phyloP scores from a whole-genome alignment of 108 stramenopile species.

The Nitzschia inconspicua region DNA sequence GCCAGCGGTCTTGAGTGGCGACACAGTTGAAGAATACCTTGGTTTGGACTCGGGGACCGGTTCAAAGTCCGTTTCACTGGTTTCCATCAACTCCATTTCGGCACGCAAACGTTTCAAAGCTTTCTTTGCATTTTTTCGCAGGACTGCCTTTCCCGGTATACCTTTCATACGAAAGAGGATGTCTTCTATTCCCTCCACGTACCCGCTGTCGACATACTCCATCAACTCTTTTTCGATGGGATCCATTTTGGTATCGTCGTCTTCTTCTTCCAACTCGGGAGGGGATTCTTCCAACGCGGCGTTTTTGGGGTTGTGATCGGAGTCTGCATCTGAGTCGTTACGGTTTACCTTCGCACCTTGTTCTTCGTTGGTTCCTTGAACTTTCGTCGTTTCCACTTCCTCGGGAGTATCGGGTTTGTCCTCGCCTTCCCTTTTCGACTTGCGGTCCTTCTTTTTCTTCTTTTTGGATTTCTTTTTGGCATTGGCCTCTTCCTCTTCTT shows the following conservation, averaged over 20 bases:
- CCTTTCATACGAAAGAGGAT: constrained; percentile 74
- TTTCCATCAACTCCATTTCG: too few species aligned
- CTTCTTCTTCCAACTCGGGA: neutral
- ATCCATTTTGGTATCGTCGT: constrained; percentile 20
- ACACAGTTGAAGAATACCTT: neutral
- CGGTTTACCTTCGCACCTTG: too few species aligned
- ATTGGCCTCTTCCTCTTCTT: constrained; percentile 70
- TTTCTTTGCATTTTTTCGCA: constrained; percentile 90
- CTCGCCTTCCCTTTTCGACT: constrained; percentile 24
- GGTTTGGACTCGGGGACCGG: constrained; percentile 2
- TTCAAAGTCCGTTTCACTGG: too few species aligned
- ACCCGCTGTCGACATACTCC: constrained; percentile 45
- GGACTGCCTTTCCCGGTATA: constrained; percentile 76
- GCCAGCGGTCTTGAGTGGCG: neutral
- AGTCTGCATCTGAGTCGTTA: neutral
- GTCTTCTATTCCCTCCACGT: constrained; percentile 71
- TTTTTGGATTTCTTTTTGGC: constrained; percentile 57
- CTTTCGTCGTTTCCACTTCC: constrained; percentile 19
- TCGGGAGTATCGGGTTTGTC: constrained; percentile 23
- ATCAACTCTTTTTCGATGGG: constrained; percentile 42
- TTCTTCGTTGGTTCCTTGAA: too few species aligned
- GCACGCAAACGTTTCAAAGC: constrained; percentile 74
- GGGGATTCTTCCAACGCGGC: neutral
- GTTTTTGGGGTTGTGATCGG: neutral
- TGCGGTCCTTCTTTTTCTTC: constrained; percentile 82